These are phyloP conservation scores for Rhytidhysteron rufulum DNA, from an alignment of 2,329 filamentous ascomycete genomes.

Conservation along the genomic window DNA sequence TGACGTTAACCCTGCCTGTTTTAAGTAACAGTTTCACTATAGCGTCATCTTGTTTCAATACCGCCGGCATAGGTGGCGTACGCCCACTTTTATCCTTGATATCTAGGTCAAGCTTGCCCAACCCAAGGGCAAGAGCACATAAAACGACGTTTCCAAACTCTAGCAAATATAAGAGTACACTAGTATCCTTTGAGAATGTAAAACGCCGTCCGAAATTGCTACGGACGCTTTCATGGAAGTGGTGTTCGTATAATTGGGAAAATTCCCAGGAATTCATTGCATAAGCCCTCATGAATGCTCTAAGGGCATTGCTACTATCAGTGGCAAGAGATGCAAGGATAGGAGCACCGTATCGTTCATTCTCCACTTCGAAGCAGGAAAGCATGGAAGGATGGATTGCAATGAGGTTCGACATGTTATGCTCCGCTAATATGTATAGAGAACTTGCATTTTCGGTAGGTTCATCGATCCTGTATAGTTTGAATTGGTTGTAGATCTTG, in stretches of 20 bases:
- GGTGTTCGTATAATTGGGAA: conserved; percentile 1
- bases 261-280: conserved; percentile 9
- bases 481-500: conserved; percentile 27
- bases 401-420: conserved; percentile 25
- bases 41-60: neutral
- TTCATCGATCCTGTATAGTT: conserved; percentile 18
- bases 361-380: conserved; percentile 15
- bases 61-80: conserved; percentile 1
- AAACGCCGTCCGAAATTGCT: conserved; percentile 10
- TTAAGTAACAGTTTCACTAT: neutral
- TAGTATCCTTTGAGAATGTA: conserved; percentile 10
- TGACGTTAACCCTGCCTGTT: no score
- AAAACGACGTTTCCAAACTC: conserved; percentile 16
- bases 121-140: conserved; percentile 14
- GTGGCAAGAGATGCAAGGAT: conserved; percentile 35
- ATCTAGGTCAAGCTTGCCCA: conserved; percentile 11
- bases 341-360: conserved; percentile 30
- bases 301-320: conserved; percentile 21
- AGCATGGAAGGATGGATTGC: conserved; percentile 14
- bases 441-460: conserved; percentile 11
- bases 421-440: conserved; percentile 19
- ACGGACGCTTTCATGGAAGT: neutral
- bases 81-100: conserved; percentile 5
- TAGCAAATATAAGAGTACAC: conserved; percentile 20
- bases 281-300: conserved; percentile 12